These are phyloP conservation scores for Zelopaecilomyces penicillatus DNA, from an alignment of 2,329 filamentous ascomycete species.

Conservation along the genomic window DNA sequence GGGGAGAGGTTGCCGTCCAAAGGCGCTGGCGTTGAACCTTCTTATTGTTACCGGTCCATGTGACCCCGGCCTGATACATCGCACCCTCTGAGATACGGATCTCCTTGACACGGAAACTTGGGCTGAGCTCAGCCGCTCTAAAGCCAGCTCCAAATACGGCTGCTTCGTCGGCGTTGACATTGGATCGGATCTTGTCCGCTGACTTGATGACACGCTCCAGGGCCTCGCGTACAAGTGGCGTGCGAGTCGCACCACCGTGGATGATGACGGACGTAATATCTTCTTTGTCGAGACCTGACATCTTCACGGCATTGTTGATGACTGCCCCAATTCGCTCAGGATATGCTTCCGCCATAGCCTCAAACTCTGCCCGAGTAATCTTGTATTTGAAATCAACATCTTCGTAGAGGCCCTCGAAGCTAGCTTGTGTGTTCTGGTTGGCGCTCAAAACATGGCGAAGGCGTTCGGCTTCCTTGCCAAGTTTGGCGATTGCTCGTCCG, in stretches of 20 bases:
- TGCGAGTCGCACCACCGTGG: slow-evolving; percentile 82
- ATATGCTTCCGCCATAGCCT: slow-evolving; percentile 63
- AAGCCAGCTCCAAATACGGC: slow-evolving; percentile 95
- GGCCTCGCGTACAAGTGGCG: slow-evolving; percentile 86
- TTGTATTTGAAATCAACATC: slow-evolving; percentile 93
- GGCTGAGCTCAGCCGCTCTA: slow-evolving; percentile 83
- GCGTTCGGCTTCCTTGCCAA: slow-evolving; percentile 88
- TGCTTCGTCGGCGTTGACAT: slow-evolving; percentile 94
- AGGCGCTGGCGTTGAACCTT: slow-evolving; percentile 73
- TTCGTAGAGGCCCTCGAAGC: slow-evolving; percentile 79
- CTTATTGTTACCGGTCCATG: slow-evolving; percentile 60
- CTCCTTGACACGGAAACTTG: slow-evolving; percentile 96
- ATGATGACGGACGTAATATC: slow-evolving; percentile 88
- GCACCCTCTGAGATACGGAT: slow-evolving; percentile 76
- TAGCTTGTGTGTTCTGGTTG: slow-evolving; percentile 71
- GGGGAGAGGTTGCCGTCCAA: slow-evolving; percentile 67
- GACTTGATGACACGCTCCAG: slow-evolving; percentile 68
- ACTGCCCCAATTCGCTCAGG: slow-evolving; percentile 59
- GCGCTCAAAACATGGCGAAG: slow-evolving; percentile 85
- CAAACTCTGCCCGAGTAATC: slow-evolving; percentile 70
- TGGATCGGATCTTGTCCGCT: slow-evolving; percentile 74
- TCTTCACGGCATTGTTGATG: slow-evolving; percentile 65
- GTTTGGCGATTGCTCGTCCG: slow-evolving; percentile 76
- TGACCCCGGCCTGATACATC: slow-evolving; percentile 64
- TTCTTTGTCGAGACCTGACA: slow-evolving; percentile 61